Evolutionary conservation across 2,329 filamentous ascomycete genomes (phyloP).

Genomic region (Cordyceps cateniannulata): DNA sequence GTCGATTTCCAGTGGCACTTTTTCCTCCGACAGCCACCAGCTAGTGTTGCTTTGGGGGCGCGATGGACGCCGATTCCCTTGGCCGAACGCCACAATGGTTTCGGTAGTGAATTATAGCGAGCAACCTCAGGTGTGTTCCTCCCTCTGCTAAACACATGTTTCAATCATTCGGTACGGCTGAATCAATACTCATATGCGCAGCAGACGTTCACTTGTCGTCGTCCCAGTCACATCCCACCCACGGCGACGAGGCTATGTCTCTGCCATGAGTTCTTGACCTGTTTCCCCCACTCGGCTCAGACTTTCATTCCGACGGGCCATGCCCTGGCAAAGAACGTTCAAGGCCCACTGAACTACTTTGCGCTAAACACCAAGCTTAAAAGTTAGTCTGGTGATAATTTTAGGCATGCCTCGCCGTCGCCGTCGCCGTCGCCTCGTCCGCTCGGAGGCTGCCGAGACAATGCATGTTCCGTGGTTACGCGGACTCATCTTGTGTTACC

Average conservation of each 20-base stretch:
- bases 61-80: neutral
- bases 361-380: conserved; percentile 9
- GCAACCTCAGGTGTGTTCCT: too few species aligned
- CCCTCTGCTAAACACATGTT: neutral
- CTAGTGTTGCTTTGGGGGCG: neutral
- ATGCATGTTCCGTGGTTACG: neutral
- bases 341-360: neutral
- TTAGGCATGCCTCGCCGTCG: neutral
- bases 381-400: neutral
- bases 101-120: neutral
- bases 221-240: neutral
- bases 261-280: neutral
- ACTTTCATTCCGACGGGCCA: conserved; percentile 1
- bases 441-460: neutral
- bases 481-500: neutral
- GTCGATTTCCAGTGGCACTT: neutral
- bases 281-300: neutral
- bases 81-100: neutral
- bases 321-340: neutral
- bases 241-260: neutral
- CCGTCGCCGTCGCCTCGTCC: neutral
- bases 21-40: neutral
- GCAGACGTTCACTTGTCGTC: neutral
- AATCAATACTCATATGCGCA: neutral
- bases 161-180: too few species aligned